Base-by-base conservation (phyloP, 345 rosid genomes). In the Populus davidiana region DNA sequence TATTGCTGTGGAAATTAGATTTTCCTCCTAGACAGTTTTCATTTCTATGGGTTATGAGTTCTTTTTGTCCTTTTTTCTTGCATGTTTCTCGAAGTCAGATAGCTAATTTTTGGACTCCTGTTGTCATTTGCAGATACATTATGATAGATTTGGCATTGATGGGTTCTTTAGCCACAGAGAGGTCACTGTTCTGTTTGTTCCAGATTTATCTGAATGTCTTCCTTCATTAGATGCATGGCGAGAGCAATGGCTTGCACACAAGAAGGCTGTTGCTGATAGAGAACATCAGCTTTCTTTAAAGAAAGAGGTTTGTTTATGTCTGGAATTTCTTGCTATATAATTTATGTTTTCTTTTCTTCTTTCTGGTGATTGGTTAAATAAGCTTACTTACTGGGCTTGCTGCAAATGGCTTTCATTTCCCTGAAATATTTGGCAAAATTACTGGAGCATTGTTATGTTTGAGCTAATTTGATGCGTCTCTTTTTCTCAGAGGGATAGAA, bases 101-200 rank as follows among this genome's bases (percentile, higher is more conserved):
- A 59, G 72, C 76, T 73, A 70, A 64, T 66, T 62, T 61, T 47
- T 11, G 50, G 21, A 36, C 67, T 66, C 27, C 65, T 41, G n/a
- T 75, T 78, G 74, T 80, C 10, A 27, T 79, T 79, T 83, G 77
- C 90, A 96, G 99, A 90, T 96, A 83, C 97, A 96, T 81, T 96
- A 96, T 83, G 98, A 96, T 73, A 90, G 97, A 88, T 85, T 88
- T 83, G 92, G 94, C 47, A 77, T 86, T 38, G 98, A 96, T 81
- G 99, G 99, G 49, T 85, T 88, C 31, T 93, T 87, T 82, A 90
- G 90, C 85, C 93, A 89, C 83, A 96, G 89, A 79, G 99, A 96
- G 88, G 87, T 93, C 75, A 90, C 97, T 6, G 94, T 96, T 36
- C 87, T 92, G 59, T 93, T 89, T 88, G 97, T 96, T 83, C 99